Evolutionary conservation across 2,329 filamentous ascomycete species (phyloP).

Genomic region (Xylaria sp.): DNA sequence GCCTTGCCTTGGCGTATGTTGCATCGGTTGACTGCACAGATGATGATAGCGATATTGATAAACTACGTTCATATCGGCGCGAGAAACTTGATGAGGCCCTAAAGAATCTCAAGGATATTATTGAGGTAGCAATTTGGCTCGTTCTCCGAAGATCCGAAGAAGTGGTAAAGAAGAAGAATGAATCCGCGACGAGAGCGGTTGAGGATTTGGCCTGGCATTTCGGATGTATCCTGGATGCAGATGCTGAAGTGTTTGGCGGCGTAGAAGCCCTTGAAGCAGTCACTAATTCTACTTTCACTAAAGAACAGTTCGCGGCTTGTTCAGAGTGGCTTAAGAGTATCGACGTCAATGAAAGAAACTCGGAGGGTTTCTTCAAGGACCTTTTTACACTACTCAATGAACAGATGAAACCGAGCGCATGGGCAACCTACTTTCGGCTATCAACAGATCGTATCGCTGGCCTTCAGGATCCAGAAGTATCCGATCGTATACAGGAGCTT

Average conservation of each 20-base stretch:
- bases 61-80: slow-evolving; percentile 1
- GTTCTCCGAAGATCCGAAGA: slow-evolving; percentile 30
- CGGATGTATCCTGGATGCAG: slow-evolving; percentile 19
- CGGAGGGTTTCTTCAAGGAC: slow-evolving; percentile 4
- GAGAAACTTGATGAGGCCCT: slow-evolving; percentile 15
- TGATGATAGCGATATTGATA: neutral
- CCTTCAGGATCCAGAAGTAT: slow-evolving; percentile 13
- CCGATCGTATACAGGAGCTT: slow-evolving; percentile 16
- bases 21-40: slow-evolving; percentile 28
- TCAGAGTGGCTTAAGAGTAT: neutral
- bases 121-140: slow-evolving; percentile 34
- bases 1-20: slow-evolving; percentile 27
- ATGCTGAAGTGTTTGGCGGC: slow-evolving; percentile 28
- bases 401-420: neutral
- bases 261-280: slow-evolving; percentile 29
- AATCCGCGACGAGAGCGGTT: slow-evolving; percentile 24
- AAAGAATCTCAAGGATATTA: slow-evolving; percentile 10
- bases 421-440: slow-evolving; percentile 28
- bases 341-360: neutral
- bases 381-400: slow-evolving; percentile 19
- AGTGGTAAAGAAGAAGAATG: slow-evolving; percentile 24
- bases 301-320: neutral
- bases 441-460: neutral
- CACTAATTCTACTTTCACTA: slow-evolving; percentile 15
- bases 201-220: slow-evolving; percentile 32